phyloP scores from a whole-genome alignment of 192 early-diverging fungal species.

The Backusella liffmaniae region DNA sequence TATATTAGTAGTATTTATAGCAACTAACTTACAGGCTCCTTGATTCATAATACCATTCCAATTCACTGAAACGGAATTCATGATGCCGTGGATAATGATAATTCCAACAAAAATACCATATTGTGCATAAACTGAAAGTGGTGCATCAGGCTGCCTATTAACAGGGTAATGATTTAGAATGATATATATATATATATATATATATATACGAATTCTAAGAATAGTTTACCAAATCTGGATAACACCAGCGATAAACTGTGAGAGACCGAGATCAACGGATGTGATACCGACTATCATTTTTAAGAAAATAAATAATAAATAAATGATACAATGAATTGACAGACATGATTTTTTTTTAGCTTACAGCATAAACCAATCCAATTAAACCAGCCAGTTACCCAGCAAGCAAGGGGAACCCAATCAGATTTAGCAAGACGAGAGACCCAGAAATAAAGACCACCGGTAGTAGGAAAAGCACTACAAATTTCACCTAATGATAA shows the following conservation, averaged over 20 bases:
- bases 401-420: constrained; percentile 50
- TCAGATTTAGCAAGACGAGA: constrained; percentile 43
- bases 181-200: not conserved
- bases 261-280: constrained; percentile 47
- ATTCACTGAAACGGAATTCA: constrained; percentile 48
- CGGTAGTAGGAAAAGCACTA: constrained; percentile 50
- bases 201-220: not conserved
- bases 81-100: constrained; percentile 47
- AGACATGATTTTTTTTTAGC: not conserved
- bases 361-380: constrained; percentile 49
- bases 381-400: constrained; percentile 54
- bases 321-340: not conserved
- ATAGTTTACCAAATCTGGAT: constrained; percentile 31
- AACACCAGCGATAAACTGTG: constrained; percentile 47
- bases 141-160: constrained; percentile 29
- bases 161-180: not conserved
- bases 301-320: not conserved
- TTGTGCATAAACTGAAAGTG: constrained; percentile 40
- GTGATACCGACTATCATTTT: constrained; percentile 32
- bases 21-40: constrained; percentile 39
- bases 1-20: not conserved
- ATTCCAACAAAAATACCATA: constrained; percentile 53
- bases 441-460: constrained; percentile 53
- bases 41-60: constrained; percentile 49
- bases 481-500: constrained; percentile 56